Conservation (phyloP, 2,329 filamentous ascomycete genomes). For the Stagonosporopsis tanaceti region DNA sequence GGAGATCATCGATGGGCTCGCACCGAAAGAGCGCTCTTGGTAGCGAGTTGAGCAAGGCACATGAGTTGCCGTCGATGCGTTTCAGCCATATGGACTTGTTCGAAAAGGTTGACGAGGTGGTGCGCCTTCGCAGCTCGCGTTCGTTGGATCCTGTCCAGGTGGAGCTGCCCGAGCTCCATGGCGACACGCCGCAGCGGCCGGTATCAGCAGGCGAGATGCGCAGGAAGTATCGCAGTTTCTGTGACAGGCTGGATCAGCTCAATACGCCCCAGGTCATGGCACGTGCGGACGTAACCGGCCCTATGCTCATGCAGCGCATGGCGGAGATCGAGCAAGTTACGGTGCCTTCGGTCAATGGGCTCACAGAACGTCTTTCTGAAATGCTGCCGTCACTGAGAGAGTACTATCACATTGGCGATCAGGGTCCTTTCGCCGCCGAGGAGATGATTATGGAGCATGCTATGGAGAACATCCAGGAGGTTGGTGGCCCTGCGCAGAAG, state of each 20-base stretch:
- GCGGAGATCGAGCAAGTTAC: constrained; percentile 56
- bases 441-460: constrained; percentile 50
- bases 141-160: constrained; percentile 47
- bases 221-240: constrained; percentile 57
- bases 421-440: constrained; percentile 45
- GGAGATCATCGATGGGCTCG: constrained; percentile 33
- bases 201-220: constrained; percentile 47
- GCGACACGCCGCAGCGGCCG: constrained; percentile 47
- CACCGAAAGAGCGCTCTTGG: constrained; percentile 30
- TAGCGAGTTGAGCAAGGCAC: constrained; percentile 36
- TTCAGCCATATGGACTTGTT: constrained; percentile 58
- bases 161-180: constrained; percentile 41
- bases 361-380: constrained; percentile 57
- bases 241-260: constrained; percentile 53
- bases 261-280: constrained; percentile 22
- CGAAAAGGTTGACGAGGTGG: constrained; percentile 55
- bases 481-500: constrained; percentile 40
- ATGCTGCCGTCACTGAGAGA: constrained; percentile 55
- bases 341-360: constrained; percentile 55
- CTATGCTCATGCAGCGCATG: constrained; percentile 39
- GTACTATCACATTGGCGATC: constrained; percentile 47
- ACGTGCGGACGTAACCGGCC: constrained; percentile 19
- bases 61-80: constrained; percentile 57
- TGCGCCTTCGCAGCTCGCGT: constrained; percentile 50
- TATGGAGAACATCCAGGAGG: constrained; percentile 41